Evolutionary conservation across 129 eudicot species (phyloP), one percentile per base, ranked within the genome.

Genomic region (Cynara cardunculus): DNA sequence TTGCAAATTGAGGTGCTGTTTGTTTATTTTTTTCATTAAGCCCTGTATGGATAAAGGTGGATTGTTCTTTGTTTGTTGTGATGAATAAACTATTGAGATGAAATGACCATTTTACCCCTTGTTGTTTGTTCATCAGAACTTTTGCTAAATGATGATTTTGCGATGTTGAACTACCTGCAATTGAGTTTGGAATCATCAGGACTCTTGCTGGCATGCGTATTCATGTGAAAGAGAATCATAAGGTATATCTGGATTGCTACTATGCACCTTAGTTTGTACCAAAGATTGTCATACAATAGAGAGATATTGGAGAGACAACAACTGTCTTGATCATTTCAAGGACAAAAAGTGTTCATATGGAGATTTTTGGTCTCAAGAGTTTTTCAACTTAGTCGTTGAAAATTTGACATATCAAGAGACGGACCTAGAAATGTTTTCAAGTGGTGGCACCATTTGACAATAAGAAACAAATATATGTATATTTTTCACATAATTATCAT

Each of bases 201-300:
- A 81, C 86, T 41, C 87, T 85, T 21, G 79, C 81, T 39, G 90
- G 90, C 30, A 65, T 88, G 71, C 75, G 85, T 7, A 75, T 89
- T 76, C 76, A 79, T 13, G 84, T 88, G 32, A 88, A 78, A 10
- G 83, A 88, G 87, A 85, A 88, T 59, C 80, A 85, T 14, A 62
- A 89, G 30, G 83, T 88, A 18, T 88, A 89, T 27, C 81, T 25
- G 7, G 89, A 88, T 68, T 88, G 87, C 69, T 89, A 88, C 49
- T 75, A 75, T 1, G 89, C 89, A 7, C 82, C 83, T 11, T 86
- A 80, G 79, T 66, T 84, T 72, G 75, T 89, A 66, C 81, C 84
- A 6, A 82, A 77, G 84, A 72, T 84, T 64, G 69, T 85, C 31
- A 13, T 71, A 32, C 80, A 87, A 67, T 82, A 74, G 49, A 87